Evolutionary conservation across 2,329 filamentous ascomycete genomes (phyloP).

Genomic region (Fusarium graminum): DNA sequence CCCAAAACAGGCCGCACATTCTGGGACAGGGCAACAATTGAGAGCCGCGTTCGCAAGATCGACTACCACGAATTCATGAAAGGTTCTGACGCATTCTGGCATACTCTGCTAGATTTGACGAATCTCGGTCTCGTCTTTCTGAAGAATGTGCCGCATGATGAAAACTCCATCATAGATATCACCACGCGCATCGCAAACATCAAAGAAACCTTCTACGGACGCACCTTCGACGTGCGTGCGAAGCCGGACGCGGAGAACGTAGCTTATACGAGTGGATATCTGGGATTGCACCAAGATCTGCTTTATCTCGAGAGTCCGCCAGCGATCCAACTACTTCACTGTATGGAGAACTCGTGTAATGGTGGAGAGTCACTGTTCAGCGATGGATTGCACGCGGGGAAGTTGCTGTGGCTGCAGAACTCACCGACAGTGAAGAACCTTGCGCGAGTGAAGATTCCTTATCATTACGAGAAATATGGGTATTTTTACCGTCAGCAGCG

Average conservation of each 20-base stretch:
- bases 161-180: conserved; percentile 75
- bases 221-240: conserved; percentile 88
- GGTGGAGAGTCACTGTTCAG: conserved; percentile 91
- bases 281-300: conserved; percentile 94
- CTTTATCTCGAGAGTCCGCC: conserved; percentile 86
- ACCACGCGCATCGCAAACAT: conserved; percentile 80
- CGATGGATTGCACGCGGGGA: conserved; percentile 75
- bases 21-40: conserved; percentile 59
- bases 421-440: conserved; percentile 55
- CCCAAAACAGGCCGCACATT: conserved; percentile 52
- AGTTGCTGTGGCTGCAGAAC: conserved; percentile 51
- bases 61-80: conserved; percentile 80
- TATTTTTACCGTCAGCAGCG: conserved; percentile 72
- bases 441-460: conserved; percentile 63
- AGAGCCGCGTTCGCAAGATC: conserved; percentile 66
- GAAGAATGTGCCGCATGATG: conserved; percentile 76
- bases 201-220: conserved; percentile 90
- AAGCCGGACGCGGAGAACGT: conserved; percentile 88
- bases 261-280: conserved; percentile 84
- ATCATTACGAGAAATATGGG: conserved; percentile 77
- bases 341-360: conserved; percentile 80
- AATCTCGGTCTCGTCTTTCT: conserved; percentile 82
- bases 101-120: conserved; percentile 72
- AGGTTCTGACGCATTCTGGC: conserved; percentile 66
- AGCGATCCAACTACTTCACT: conserved; percentile 89